These are phyloP conservation scores for Phalaenopsis equestris DNA, from an alignment of 106 monocot species.

Conservation along the genomic window DNA sequence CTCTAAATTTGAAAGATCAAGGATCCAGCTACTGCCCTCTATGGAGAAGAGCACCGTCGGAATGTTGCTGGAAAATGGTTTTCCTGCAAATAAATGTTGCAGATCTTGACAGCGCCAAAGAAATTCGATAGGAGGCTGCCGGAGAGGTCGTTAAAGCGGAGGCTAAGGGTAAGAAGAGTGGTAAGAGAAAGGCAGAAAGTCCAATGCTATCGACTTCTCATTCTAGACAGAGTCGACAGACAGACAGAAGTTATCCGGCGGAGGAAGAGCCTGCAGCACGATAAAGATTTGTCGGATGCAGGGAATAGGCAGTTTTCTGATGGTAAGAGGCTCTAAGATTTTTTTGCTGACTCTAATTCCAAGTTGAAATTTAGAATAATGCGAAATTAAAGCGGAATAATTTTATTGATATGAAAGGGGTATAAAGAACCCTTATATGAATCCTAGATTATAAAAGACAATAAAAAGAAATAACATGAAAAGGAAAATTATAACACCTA, in stretches of 20 bases:
- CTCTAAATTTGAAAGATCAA: constrained; percentile 28
- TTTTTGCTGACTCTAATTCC: too few relatives aligned
- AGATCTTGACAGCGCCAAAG: constrained; percentile 18
- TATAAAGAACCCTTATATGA: too few relatives aligned
- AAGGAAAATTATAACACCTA: too few relatives aligned
- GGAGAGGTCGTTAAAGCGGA: constrained; percentile 48
- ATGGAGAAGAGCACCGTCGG: constrained; percentile 28
- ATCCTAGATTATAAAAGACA: too few relatives aligned
- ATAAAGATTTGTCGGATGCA: too few relatives aligned
- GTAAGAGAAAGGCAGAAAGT: constrained; percentile 25
- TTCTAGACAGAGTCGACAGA: not conserved
- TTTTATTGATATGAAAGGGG: too few relatives aligned
- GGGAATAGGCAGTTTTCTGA: too few relatives aligned
- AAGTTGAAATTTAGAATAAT: too few relatives aligned
- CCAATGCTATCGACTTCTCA: not conserved
- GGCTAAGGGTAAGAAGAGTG: constrained; percentile 40
- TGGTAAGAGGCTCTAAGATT: too few relatives aligned
- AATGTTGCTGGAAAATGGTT: constrained; percentile 52
- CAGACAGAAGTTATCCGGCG: not conserved
- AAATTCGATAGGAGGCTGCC: constrained; percentile 51
- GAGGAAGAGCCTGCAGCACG: too few relatives aligned
- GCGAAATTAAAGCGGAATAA: too few relatives aligned
- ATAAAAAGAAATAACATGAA: too few relatives aligned
- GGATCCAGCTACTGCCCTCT: constrained; percentile 25
- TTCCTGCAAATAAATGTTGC: constrained; percentile 38